Conservation (phyloP, 441 rosid species). For the Dalechampia spathulata region DNA sequence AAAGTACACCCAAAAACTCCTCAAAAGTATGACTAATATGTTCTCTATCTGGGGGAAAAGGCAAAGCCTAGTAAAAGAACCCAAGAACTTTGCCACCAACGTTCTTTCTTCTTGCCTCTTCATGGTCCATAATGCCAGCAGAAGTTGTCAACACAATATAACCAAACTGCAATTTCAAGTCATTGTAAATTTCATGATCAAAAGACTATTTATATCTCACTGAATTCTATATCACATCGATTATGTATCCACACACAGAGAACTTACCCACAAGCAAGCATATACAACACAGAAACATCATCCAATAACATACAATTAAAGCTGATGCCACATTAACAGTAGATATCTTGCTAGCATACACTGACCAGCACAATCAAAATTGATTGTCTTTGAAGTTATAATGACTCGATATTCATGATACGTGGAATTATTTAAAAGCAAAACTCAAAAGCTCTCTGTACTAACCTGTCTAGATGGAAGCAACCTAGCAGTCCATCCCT, state of each 20-base stretch:
- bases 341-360: background rate
- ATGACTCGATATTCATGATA: background rate
- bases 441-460: background rate
- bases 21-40: conserved; percentile 1
- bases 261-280: too few species aligned
- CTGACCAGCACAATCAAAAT: background rate
- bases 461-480: conserved; percentile 57
- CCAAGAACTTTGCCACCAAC: conserved; percentile 72
- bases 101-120: conserved; percentile 62
- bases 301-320: background rate
- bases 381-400: background rate
- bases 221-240: background rate
- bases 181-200: background rate
- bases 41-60: background rate
- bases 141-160: too few species aligned
- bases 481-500: too few species aligned
- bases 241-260: background rate
- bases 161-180: conserved; percentile 39
- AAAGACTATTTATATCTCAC: too few species aligned
- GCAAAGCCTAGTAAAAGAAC: conserved; percentile 36
- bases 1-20: conserved; percentile 13
- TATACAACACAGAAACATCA: too few species aligned
- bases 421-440: background rate
- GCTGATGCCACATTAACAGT: background rate
- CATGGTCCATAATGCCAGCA: conserved; percentile 66